Base-by-base conservation (phyloP, 2,329 filamentous ascomycete species). In the Diaporthe caulivora region DNA sequence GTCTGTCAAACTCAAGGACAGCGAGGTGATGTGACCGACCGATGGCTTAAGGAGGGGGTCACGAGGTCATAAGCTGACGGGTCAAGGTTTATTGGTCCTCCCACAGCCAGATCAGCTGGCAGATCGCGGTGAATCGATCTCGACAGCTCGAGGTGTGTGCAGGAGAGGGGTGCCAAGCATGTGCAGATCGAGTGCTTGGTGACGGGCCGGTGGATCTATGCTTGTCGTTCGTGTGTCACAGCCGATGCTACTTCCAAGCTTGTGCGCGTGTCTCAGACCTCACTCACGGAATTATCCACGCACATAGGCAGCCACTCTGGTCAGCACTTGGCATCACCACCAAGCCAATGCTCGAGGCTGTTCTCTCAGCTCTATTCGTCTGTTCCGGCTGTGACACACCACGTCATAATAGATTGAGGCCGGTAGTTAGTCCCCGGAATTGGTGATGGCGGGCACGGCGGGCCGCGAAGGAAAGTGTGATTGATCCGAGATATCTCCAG, bases 141-240 rank as follows among this genome's bases (percentile, higher is more conserved):
- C n/a, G 47, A 53, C 31, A 67, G 44, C 29, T 53, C n/a, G 47
- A 37, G 62, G 37, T 13, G 9, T 40, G 42, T 65, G 60, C 42
- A 65, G 42, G 44, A 65, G 44, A 65, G 44, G 21, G 18, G 47
- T 53, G 62, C 44, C 62, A 67, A 67, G 62, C 62, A 40, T 40
- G 62, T 26, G 62, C 24, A 67, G 62, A 67, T 67, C 62, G 62
- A 40, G 62, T 53, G 62, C 47, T 53, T 67, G 47, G 17, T 67
- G 31, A 11, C 62, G 62, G 47, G 44, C 62, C 62, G 62, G 47
- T n/a, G 62, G 62, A 67, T 67, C 62, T 53, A 37, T 40, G 62
- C 44, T 53, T 67, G 62, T 67, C 62, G n/a, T 53, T 67, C 47
- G 44, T 31, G 29, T 53, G 62, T 67, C 47, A 67, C 62, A 37